Conservation (phyloP, 2,329 filamentous ascomycete species). For the Aspergillus sp. region DNA sequence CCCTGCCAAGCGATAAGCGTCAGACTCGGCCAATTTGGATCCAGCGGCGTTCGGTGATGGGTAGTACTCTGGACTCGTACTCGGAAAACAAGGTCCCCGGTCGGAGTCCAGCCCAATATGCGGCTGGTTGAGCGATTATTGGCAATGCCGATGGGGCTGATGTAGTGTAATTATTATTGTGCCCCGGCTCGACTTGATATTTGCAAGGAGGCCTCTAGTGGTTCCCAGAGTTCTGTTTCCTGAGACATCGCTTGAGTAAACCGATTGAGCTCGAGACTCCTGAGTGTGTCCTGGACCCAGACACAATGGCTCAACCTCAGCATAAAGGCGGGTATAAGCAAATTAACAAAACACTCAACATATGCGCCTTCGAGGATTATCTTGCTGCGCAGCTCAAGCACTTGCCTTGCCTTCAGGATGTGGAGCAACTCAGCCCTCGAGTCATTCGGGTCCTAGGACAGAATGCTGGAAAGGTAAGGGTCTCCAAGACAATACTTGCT, state of each 20-base stretch:
- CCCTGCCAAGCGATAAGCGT: not conserved
- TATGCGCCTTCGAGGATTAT: conserved; percentile 51
- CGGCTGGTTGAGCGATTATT: not conserved
- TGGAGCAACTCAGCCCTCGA: conserved; percentile 43
- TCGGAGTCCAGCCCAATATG: conserved; percentile 3
- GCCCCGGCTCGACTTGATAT: not conserved
- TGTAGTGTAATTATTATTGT: not conserved
- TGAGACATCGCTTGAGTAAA: not conserved
- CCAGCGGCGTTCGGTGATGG: conserved; percentile 5
- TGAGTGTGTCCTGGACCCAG: not conserved
- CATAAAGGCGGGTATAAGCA: conserved; percentile 23
- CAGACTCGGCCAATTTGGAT: conserved; percentile 2
- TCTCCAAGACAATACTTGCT: not conserved
- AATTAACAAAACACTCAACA: conserved; percentile 50
- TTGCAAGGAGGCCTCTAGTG: not conserved
- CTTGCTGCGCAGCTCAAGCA: conserved; percentile 39
- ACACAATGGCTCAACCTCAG: conserved; percentile 3
- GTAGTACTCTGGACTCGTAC: conserved; percentile 5
- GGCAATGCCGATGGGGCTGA: conserved; percentile 3
- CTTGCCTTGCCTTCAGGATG: conserved; percentile 40
- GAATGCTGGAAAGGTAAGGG: conserved; percentile 44
- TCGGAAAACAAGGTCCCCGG: conserved; percentile 2
- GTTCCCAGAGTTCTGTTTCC: not conserved
- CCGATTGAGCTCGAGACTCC: not conserved
- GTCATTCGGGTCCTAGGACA: conserved; percentile 47